Evolutionary conservation across 1,284 basidiomycete genomes (phyloP).

Genomic region (Fomitopsis betulina): DNA sequence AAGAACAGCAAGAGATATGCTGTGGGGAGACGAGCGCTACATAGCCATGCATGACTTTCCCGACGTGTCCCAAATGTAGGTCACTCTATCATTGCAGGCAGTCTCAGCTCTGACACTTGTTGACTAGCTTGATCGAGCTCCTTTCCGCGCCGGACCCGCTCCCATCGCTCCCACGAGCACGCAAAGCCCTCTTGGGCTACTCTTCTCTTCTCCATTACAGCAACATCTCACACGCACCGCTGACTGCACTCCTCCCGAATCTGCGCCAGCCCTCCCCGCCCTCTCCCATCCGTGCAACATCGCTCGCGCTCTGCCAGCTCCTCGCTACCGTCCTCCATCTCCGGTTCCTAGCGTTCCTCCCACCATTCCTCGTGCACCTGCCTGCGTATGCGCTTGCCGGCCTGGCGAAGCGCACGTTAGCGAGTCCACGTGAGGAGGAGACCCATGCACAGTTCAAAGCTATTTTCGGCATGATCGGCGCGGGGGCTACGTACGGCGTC

Average conservation of each 20-base stretch:
- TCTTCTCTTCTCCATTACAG: slow-evolving; percentile 80
- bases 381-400: slow-evolving; percentile 79
- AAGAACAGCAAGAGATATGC: slow-evolving; percentile 80
- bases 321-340: slow-evolving; percentile 68
- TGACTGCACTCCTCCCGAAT: slow-evolving; percentile 63
- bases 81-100: not conserved
- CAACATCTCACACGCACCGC: slow-evolving; percentile 61
- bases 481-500: slow-evolving; percentile 44
- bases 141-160: slow-evolving; percentile 60
- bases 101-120: slow-evolving; percentile 11
- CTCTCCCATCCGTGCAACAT: slow-evolving; percentile 64
- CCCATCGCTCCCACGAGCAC: slow-evolving; percentile 35
- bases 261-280: slow-evolving; percentile 47
- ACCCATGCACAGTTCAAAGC: slow-evolving; percentile 90
- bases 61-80: slow-evolving; percentile 76
- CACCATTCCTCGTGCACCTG: slow-evolving; percentile 75
- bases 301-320: slow-evolving; percentile 71
- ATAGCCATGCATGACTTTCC: slow-evolving; percentile 76
- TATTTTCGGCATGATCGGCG: slow-evolving; percentile 71
- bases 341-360: slow-evolving; percentile 78
- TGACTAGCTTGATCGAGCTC: slow-evolving; percentile 64
- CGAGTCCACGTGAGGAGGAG: slow-evolving; percentile 72
- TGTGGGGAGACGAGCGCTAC: slow-evolving; percentile 73
- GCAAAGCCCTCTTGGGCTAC: slow-evolving; percentile 70
- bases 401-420: slow-evolving; percentile 63